Base-by-base conservation (phyloP, 2,329 filamentous ascomycete species). In the Hypoxylon sp. region DNA sequence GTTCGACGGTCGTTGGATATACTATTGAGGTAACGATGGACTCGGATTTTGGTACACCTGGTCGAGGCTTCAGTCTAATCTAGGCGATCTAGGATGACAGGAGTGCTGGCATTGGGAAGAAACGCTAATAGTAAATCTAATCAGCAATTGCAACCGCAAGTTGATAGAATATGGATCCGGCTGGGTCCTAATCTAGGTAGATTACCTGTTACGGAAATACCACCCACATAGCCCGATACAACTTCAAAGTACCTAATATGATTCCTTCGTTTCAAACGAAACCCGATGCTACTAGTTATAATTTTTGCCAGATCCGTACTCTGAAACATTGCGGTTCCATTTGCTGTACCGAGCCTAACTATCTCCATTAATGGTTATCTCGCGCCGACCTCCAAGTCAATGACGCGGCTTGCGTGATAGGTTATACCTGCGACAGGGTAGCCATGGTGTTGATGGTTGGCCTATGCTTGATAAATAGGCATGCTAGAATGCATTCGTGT, bases 371-470 rank as follows among this genome's bases (percentile, higher is more conserved):
- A 3, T 57, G 46, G 57, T 65, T 52, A 30, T 52, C 43, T 58
- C 56, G 56, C 19, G 61, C 64, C 38, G 60, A 14, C 45, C 43
- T 59, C 7, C 52, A 38, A 11, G 43, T 48, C 55, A 58, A 53
- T 48, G 52, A 48, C 19, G 60, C 53, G 19, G 49, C 55, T 48
- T 69, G 69, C 60, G 53, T 48, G 45, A 63, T 55, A 36, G 51
- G 52, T 57, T 36, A 51, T 45, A 43, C 28, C 34, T 51, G n/a
- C n/a, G 17, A 34, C 51, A 23, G 13, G 28, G 28, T 28, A 25
- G 34, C 14, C 21, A 25, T 13, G 25, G 25, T 11, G 6, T 11
- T 17, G 9, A 30, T 14, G 13, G 21, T 10, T 28, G 11, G 14
- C 14, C 46, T 19, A n/a, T 11, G 14, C 25, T 25, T 17, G 13